Evolutionary conservation across 306 rosid genomes (phyloP).

Genomic region (Vigna unguiculata): DNA sequence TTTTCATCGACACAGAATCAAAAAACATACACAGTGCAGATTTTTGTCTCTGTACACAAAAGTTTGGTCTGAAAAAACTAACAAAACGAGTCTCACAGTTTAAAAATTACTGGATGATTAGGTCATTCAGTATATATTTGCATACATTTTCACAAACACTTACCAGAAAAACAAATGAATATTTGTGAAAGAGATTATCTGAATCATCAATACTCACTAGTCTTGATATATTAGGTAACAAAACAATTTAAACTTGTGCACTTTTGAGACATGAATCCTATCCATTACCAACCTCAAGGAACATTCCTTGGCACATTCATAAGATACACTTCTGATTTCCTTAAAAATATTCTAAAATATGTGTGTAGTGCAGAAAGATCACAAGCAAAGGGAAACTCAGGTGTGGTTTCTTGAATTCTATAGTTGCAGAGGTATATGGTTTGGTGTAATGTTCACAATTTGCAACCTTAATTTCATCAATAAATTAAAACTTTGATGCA

Average conservation of each 20-base stretch:
- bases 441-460: neutral
- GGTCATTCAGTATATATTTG: neutral
- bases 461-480: slow-evolving; percentile 2
- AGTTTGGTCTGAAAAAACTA: neutral
- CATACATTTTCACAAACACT: neutral
- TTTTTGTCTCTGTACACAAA: neutral
- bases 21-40: neutral
- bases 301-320: neutral
- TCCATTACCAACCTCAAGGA: neutral
- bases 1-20: neutral
- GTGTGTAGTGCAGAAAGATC: too few species aligned
- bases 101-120: neutral
- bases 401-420: too few species aligned
- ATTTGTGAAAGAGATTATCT: neutral
- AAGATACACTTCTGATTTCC: neutral
- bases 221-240: neutral
- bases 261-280: neutral
- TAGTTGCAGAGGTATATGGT: neutral
- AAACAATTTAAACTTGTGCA: neutral
- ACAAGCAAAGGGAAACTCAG: too few species aligned
- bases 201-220: neutral
- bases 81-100: neutral
- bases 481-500: neutral
- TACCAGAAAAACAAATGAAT: too few species aligned
- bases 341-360: neutral